Base-by-base conservation (phyloP, 106 monocot species). In the Alisma plantagoaquatica region DNA sequence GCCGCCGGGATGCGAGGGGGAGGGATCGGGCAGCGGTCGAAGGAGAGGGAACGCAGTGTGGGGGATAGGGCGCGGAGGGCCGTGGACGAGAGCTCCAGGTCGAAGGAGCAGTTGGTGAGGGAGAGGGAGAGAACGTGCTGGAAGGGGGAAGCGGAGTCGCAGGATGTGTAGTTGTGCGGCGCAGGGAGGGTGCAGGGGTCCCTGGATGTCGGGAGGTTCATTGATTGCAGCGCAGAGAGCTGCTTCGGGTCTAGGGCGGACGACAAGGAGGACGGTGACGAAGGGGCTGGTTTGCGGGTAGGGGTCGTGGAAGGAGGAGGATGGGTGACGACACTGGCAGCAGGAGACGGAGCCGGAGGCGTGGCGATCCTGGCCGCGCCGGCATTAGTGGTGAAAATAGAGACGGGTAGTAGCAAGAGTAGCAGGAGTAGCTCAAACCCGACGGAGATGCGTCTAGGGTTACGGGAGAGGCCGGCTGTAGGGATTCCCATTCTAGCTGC, bases 41-140 rank as follows among this genome's bases (percentile, higher is more conserved):
- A 62, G 59, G 82, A 74, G 54, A 79, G 73, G 49, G 79, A 79
- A 49, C 44, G 41, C 58, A 84, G 84, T 25, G 72, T 62, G 58
- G 73, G 27, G 60, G 78, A 64, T 64, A 84, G 63, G 27, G 75
- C 57, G 56, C 74, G 49, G 53, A 73, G 62, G 2, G 61, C 68
- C 45, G 62, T 70, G 61, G 44, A 2, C 26, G 60, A 60, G 60
- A 69, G 43, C 43, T 69, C 69, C 29, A 69, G 62, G 23, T 66
- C 76, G 11, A 76, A 29, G 27, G 86, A 86, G 74, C 92, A 92
- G 92, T 85, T 70, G 53, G 69, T 20, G 43, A 73, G 69, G 52
- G 57, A 21, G 49, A 75, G 73, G 42, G 70, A 33, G 64, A 64
- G 2, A 55, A 69, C 61, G 65, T 74, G 85, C 54, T 76, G 73